phyloP scores from a whole-genome alignment of 116 monocot genomes.

The Cymodocea nodosa region DNA sequence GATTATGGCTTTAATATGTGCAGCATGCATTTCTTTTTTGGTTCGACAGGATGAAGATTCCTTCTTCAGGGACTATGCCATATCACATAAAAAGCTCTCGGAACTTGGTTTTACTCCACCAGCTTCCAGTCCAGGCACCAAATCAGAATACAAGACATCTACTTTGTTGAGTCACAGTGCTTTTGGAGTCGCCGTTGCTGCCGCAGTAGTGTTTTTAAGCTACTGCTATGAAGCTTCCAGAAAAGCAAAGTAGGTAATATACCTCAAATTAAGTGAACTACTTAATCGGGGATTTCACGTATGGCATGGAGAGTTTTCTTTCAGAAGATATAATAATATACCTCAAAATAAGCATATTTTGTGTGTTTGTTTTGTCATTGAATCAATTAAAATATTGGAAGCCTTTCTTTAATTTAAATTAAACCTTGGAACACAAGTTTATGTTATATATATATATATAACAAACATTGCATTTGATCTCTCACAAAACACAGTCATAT shows the following conservation, averaged over 20 bases:
- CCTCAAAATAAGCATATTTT: no score
- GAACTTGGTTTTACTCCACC: conserved; percentile 87
- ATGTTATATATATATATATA: no score
- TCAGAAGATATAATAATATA: no score
- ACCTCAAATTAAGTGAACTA: neutral
- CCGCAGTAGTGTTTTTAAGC: conserved; percentile 60
- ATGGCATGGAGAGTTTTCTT: no score
- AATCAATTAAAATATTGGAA: no score
- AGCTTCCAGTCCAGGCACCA: conserved; percentile 11
- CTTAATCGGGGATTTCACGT: no score
- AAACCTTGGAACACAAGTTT: no score
- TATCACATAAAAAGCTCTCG: conserved; percentile 93
- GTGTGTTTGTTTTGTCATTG: no score
- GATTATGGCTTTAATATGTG: neutral
- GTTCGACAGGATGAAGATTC: conserved; percentile 74
- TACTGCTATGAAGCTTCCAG: conserved; percentile 70
- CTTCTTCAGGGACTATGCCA: conserved; percentile 93
- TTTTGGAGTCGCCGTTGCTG: conserved; percentile 74
- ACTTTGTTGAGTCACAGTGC: conserved; percentile 55
- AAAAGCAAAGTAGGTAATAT: conserved; percentile 21
- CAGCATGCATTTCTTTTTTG: neutral
- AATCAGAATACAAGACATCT: conserved; percentile 17
- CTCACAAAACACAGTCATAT: neutral
- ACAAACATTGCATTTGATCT: no score
- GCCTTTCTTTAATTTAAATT: no score